phyloP scores from a whole-genome alignment of 139 green algal genomes.

The Monoraphidium neglectum region DNA sequence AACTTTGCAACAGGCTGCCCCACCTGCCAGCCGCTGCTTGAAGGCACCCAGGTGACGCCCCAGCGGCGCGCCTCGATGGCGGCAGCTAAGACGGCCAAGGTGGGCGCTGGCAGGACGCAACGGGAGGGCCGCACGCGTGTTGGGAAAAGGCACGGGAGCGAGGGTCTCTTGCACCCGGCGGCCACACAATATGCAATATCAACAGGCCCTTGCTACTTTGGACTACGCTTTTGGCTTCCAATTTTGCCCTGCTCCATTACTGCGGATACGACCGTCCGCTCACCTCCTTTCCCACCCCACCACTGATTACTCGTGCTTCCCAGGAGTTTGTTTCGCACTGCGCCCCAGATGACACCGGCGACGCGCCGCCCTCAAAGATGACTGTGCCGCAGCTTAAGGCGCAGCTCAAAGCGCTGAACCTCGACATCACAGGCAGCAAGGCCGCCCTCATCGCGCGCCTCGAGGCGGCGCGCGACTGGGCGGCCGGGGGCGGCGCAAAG shows the following conservation, averaged over 20 bases:
- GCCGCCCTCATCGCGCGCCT: conserved; percentile 35
- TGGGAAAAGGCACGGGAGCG: no score
- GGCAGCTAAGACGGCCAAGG: conserved; percentile 12
- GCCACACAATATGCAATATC: no score
- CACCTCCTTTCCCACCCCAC: no score
- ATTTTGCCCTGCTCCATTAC: no score
- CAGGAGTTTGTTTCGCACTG: conserved; percentile 74
- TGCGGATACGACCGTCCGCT: no score
- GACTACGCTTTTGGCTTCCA: no score
- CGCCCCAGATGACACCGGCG: conserved; percentile 63
- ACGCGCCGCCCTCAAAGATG: conserved; percentile 36
- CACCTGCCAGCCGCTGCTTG: conserved; percentile 68
- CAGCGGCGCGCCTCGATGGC: conserved; percentile 1
- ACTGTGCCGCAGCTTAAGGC: conserved; percentile 48
- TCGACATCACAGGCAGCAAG: conserved; percentile 39
- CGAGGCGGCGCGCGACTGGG: conserved; percentile 18
- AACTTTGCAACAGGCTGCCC: conserved; percentile 43
- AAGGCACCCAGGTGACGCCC: background rate
- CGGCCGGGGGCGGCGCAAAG: background rate
- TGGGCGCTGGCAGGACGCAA: background rate
- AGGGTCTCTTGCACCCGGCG: no score
- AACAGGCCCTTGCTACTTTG: no score
- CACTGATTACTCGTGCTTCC: conserved; percentile 9
- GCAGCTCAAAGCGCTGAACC: conserved; percentile 24
- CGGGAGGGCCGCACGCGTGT: no score